These are phyloP conservation scores for Mucor mucedo DNA, from an alignment of 371 early-diverging fungal genomes.

Conservation along the genomic window DNA sequence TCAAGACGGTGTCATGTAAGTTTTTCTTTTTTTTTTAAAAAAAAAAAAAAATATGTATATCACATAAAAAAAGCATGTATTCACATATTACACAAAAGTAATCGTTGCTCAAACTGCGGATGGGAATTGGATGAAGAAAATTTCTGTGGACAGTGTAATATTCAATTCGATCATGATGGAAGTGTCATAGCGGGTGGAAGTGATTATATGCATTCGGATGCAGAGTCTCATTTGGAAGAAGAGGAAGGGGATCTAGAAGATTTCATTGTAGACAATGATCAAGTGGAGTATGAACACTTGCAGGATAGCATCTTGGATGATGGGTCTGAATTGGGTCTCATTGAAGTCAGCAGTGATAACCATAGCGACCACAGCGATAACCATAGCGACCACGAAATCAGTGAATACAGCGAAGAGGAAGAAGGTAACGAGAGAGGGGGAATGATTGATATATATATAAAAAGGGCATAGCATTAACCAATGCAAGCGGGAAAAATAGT, in stretches of 20 bases:
- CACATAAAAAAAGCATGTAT: not conserved
- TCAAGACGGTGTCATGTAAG: conserved; percentile 25
- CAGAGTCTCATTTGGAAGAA: conserved; percentile 13
- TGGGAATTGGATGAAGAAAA: conserved; percentile 23
- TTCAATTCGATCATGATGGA: conserved; percentile 4
- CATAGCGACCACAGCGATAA: not conserved
- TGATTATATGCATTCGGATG: conserved; percentile 2
- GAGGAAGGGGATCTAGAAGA: conserved; percentile 9
- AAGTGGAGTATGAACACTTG: not conserved
- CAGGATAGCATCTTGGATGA: conserved; percentile 2
- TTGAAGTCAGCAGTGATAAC: not conserved
- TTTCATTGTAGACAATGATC: not conserved
- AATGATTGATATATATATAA: not conserved
- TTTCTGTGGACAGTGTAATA: conserved; percentile 10
- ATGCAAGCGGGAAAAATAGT: too few species aligned
- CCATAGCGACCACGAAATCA: too few species aligned
- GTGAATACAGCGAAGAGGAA: not conserved
- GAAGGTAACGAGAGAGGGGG: not conserved
- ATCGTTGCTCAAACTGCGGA: conserved; percentile 22
- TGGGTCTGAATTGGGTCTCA: not conserved
- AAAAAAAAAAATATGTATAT: not conserved
- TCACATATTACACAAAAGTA: conserved; percentile 1
- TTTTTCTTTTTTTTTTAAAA: not conserved
- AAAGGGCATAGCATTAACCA: not conserved
- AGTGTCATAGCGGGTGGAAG: not conserved